Evolutionary conservation across 495 filamentous ascomycete species (phyloP).

Genomic region (Penicillium antarcticum): DNA sequence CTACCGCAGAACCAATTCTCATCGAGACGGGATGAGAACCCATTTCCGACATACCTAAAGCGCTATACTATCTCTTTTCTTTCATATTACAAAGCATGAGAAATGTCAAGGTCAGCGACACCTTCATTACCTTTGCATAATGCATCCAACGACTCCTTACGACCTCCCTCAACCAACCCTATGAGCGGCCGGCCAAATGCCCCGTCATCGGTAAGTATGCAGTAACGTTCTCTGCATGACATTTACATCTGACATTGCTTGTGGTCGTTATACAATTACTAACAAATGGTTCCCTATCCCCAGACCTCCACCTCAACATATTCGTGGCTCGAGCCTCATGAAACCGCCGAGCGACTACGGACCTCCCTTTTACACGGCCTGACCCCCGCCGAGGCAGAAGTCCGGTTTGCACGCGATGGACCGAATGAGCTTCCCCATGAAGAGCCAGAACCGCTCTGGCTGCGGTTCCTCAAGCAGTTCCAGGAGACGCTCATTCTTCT

Average conservation of each 20-base stretch:
- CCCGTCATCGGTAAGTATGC: slow-evolving; percentile 31
- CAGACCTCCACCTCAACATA: slow-evolving; percentile 60
- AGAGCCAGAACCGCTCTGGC: slow-evolving; percentile 88
- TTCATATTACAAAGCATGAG: slow-evolving; percentile 41
- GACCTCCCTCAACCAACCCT: slow-evolving; percentile 35
- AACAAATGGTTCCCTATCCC: slow-evolving; percentile 1
- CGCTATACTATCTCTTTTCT: slow-evolving; percentile 6
- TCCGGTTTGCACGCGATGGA: slow-evolving; percentile 75
- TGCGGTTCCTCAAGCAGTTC: slow-evolving; percentile 95
- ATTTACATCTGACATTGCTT: not conserved
- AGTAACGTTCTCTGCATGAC: not conserved
- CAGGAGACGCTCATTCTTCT: slow-evolving; percentile 86
- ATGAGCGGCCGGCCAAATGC: slow-evolving; percentile 29
- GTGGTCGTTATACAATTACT: not conserved
- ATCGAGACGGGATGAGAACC: slow-evolving; percentile 33
- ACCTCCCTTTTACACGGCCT: slow-evolving; percentile 84
- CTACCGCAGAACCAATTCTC: slow-evolving; percentile 10
- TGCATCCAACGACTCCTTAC: slow-evolving; percentile 35
- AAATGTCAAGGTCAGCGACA: slow-evolving; percentile 60
- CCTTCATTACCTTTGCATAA: slow-evolving; percentile 56
- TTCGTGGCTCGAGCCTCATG: slow-evolving; percentile 63
- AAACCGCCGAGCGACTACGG: slow-evolving; percentile 73
- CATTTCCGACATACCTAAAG: slow-evolving; percentile 17
- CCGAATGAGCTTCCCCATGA: slow-evolving; percentile 94
- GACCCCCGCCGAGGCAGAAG: slow-evolving; percentile 72